Base-by-base conservation (phyloP, 768 basidiomycete genomes). In the Agrocybe chaxingu region DNA sequence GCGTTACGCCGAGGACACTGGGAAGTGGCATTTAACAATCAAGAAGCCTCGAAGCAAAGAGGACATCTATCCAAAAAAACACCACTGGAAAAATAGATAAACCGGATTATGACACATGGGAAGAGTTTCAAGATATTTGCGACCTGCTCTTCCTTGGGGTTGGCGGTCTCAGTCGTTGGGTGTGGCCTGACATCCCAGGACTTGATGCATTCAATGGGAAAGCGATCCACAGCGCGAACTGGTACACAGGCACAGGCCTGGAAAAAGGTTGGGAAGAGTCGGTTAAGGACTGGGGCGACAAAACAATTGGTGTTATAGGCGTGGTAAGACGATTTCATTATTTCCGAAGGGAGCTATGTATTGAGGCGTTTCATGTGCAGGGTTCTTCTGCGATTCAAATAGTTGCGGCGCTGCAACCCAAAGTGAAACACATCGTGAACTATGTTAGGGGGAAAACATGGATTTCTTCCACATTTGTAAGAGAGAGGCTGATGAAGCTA, bases 121-220 rank as follows among this genome's bases (percentile, higher is more conserved):
- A 77, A 43, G 71, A 75, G 54, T 70, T 81, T 38, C 75, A 77
- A 19, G 82, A 84, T 54, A 69, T 61, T 0, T 77, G 75, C 1
- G 83, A 87, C 51, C 68, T 85, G 0, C 68, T 87, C 33, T 72
- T 87, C 44, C 77, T 76, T 10, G 77, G 74, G n/a, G 62, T 77
- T 13, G 83, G 83, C 3, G 55, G 55, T 8, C 61, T 84, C 40
- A 81, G 78, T 43, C 64, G 79, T 6, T 86, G 83, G 83, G 69
- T 74, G 24, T 87, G 84, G 86, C 87, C 86, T 2, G 75, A 82
- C 39, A 84, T 87, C 39, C 62, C 69, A 7, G 85, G 84, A 3
- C 61, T 86, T 29, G 64, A 79, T 11, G 68, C 63, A 7, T 88
- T 82, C 65, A 67, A 75, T 52, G 87, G 86, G 3, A 71, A 67